phyloP scores from a whole-genome alignment of 2,329 filamentous ascomycete genomes.

The Aspergillus sp. region DNA sequence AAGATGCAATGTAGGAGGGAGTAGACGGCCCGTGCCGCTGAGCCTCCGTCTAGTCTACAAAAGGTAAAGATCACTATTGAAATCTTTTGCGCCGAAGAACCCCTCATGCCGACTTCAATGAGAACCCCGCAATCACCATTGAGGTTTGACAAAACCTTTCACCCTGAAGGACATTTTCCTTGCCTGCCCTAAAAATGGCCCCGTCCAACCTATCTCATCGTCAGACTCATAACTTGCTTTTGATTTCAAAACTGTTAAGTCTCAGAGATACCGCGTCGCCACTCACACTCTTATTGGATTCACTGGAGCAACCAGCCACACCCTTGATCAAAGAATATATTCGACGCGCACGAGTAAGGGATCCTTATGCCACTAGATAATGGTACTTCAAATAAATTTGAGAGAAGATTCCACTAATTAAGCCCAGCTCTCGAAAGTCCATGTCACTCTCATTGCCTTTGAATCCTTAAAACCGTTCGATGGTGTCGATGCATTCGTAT shows the following conservation, averaged over 20 bases:
- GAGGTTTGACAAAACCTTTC: neutral
- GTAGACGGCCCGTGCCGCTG: conserved; percentile 31
- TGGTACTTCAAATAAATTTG: neutral
- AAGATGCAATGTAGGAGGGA: neutral
- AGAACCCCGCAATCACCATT: conserved; percentile 16
- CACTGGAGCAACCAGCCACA: conserved; percentile 74
- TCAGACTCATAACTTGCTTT: conserved; percentile 78
- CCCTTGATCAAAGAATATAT: conserved; percentile 73
- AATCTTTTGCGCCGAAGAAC: conserved; percentile 28
- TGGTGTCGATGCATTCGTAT: conserved; percentile 67
- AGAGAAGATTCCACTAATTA: neutral
- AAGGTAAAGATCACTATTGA: conserved; percentile 17
- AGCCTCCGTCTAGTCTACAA: conserved; percentile 31
- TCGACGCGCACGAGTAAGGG: conserved; percentile 68
- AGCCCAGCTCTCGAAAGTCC: conserved; percentile 56
- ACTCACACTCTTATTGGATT: conserved; percentile 82
- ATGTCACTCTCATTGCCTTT: conserved; percentile 76
- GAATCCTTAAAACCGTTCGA: conserved; percentile 66
- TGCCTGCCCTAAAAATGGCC: conserved; percentile 27
- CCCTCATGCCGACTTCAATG: conserved; percentile 13
- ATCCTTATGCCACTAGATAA: neutral
- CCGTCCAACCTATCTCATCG: conserved; percentile 57
- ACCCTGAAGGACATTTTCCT: neutral
- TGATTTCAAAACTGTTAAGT: conserved; percentile 79
- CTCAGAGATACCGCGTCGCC: conserved; percentile 78